Evolutionary conservation across 2,329 filamentous ascomycete genomes (phyloP).

Genomic region (Fonsecaea multimorphosa): DNA sequence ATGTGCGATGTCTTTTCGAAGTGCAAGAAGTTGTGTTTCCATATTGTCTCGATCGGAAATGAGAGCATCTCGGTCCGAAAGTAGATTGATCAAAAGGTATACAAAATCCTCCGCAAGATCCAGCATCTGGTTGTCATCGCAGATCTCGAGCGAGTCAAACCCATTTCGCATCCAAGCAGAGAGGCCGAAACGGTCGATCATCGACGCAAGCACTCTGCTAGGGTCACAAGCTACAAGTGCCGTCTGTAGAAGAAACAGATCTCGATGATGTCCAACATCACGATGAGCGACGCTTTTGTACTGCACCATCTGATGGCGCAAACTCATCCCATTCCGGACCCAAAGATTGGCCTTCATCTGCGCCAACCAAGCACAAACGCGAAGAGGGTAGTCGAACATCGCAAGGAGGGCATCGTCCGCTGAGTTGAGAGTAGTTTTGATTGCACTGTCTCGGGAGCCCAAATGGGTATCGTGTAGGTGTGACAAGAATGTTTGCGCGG

Average conservation of each 20-base stretch:
- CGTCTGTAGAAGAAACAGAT: constrained; percentile 91
- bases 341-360: constrained; percentile 99
- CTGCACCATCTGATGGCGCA: constrained; percentile 91
- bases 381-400: constrained; percentile 88
- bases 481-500: constrained; percentile 65
- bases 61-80: constrained; percentile 86
- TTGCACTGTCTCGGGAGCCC: constrained; percentile 24
- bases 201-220: constrained; percentile 81
- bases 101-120: constrained; percentile 96
- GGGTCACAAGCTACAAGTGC: constrained; percentile 86
- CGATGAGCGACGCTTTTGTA: constrained; percentile 88
- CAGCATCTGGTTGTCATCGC: constrained; percentile 85
- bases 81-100: constrained; percentile 85
- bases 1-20: constrained; percentile 89
- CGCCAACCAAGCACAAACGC: constrained; percentile 93
- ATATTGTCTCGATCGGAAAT: constrained; percentile 70
- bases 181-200: constrained; percentile 91
- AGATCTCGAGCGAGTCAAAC: constrained; percentile 74
- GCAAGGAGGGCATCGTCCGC: constrained; percentile 83
- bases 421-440: constrained; percentile 37
- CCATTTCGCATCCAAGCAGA: constrained; percentile 83
- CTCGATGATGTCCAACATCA: constrained; percentile 91
- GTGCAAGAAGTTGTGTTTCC: constrained; percentile 69
- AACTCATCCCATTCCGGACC: constrained; percentile 95
- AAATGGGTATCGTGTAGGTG: constrained; percentile 33